Evolutionary conservation across 306 rosid species (phyloP).

Genomic region (Crotalaria pallida): DNA sequence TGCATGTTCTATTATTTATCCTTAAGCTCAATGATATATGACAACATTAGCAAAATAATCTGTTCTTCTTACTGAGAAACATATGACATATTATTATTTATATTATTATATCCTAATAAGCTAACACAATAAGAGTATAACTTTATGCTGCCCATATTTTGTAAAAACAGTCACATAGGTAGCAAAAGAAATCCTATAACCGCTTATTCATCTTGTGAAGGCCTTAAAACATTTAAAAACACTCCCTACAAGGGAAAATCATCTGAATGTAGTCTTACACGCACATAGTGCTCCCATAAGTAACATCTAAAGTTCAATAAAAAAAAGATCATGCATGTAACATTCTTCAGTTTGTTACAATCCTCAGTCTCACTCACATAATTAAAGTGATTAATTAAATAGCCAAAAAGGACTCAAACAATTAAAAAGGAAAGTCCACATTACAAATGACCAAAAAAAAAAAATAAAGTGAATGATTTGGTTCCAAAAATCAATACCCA

Average conservation of each 20-base stretch:
- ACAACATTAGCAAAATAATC: background rate
- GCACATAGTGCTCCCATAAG: background rate
- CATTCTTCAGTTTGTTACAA: background rate
- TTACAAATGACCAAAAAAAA: background rate
- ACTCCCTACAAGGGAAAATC: background rate
- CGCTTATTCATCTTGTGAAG: background rate
- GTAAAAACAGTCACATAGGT: background rate
- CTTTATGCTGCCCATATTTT: background rate
- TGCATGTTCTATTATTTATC: background rate
- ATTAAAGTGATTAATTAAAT: background rate
- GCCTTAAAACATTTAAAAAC: background rate
- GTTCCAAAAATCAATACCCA: conserved; percentile 45
- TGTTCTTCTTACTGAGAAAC: background rate
- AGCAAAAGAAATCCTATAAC: background rate
- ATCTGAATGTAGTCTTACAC: background rate
- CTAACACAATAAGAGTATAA: background rate
- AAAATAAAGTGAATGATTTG: background rate
- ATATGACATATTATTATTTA: too few relatives aligned
- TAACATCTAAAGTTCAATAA: background rate
- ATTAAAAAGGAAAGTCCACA: background rate
- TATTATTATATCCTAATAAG: background rate
- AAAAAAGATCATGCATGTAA: background rate
- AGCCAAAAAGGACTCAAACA: background rate
- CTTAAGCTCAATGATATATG: background rate
- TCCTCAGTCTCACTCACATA: background rate